Evolutionary conservation across 495 filamentous ascomycete genomes (phyloP), one percentile per base, ranked within the genome.

Genomic region (Articulospora tetracladia): DNA sequence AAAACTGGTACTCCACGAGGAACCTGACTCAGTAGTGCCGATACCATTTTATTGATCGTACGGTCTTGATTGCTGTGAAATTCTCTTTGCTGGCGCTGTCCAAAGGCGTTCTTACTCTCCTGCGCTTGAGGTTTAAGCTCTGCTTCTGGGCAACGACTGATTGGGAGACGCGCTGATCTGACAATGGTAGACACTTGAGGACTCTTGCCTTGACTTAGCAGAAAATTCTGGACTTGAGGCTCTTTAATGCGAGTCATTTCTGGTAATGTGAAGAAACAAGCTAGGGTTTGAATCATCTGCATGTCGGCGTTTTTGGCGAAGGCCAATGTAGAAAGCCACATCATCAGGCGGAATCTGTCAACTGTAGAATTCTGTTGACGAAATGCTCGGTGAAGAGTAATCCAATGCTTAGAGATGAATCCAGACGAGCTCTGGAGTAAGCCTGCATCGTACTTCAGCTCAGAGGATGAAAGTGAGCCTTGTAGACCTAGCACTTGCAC

Each of bases 251-350:
- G n/a, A n/a, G n/a, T n/a, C 36, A 76, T 69, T 27, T 53, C 48
- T 10, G 59, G 65, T 0, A 68, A 24, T 3, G 60, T 66, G 19
- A 69, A 69, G 24, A 80, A 69, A 2, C 74, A 67, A n/a, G 73
- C 66, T 13, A 81, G 39, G 0, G 71, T 64, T 25, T 76, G 69
- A 25, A 80, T 54, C 6, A 77, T 55, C 11, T 36, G 11, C 61
- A 72, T 62, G 12, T 79, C 54, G 3, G 55, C 52, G 15, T 63
- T 58, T 15, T 66, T 53, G 0, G 65, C 63, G 53, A 64, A 76
- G 26, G 75, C 68, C 53, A 83, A 10, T 0, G 77, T 73, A 25
- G 73, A 61, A 27, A 50, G 6, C 3, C 6, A 50, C 25, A 50
- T 50, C 47, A 50, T 50, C 11, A 44, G 20, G 6, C 27, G 17